Conservation (phyloP, 805 yeast species). For the Candida pseudofarinosa region DNA sequence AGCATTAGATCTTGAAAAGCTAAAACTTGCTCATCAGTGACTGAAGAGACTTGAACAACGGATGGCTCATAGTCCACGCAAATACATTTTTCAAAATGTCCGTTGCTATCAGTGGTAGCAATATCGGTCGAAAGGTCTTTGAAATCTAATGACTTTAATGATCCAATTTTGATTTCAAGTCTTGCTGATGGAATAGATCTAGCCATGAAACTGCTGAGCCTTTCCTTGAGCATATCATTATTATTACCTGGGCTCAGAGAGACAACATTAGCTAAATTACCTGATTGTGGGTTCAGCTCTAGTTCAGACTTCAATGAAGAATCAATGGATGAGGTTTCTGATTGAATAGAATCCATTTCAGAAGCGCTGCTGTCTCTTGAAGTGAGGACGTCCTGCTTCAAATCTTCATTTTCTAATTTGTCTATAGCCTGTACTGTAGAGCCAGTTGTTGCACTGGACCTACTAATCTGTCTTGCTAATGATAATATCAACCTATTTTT, state of each 20-base stretch:
- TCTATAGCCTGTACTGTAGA: slow-evolving; percentile 16
- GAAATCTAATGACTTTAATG: slow-evolving; percentile 31
- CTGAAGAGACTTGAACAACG: slow-evolving; percentile 47
- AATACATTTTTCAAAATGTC: slow-evolving; percentile 56
- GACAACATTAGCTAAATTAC: slow-evolving; percentile 2
- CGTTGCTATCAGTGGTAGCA: slow-evolving; percentile 58
- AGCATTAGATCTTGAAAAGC: slow-evolving; percentile 43
- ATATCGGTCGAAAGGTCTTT: slow-evolving; percentile 23
- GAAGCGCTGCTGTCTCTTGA: slow-evolving; percentile 12
- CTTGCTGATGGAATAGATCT: slow-evolving; percentile 58
- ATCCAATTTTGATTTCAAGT: slow-evolving; percentile 52
- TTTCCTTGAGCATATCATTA: slow-evolving; percentile 53
- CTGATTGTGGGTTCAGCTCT: background rate
- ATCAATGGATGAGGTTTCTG: slow-evolving; percentile 6
- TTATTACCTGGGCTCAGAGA: slow-evolving; percentile 6
- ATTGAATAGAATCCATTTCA: slow-evolving; percentile 18
- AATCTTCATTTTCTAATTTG: slow-evolving; percentile 22
- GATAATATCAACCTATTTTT: slow-evolving; percentile 68
- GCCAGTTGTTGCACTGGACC: slow-evolving; percentile 22
- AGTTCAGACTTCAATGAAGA: slow-evolving; percentile 1
- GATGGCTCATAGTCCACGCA: slow-evolving; percentile 60
- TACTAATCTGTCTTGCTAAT: slow-evolving; percentile 63
- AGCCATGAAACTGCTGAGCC: slow-evolving; percentile 70
- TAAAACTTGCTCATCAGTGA: slow-evolving; percentile 44
- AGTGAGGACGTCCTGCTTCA: slow-evolving; percentile 21